These are phyloP conservation scores for Fusarium sp. DNA, from an alignment of 2,329 filamentous ascomycete species.

Conservation along the genomic window DNA sequence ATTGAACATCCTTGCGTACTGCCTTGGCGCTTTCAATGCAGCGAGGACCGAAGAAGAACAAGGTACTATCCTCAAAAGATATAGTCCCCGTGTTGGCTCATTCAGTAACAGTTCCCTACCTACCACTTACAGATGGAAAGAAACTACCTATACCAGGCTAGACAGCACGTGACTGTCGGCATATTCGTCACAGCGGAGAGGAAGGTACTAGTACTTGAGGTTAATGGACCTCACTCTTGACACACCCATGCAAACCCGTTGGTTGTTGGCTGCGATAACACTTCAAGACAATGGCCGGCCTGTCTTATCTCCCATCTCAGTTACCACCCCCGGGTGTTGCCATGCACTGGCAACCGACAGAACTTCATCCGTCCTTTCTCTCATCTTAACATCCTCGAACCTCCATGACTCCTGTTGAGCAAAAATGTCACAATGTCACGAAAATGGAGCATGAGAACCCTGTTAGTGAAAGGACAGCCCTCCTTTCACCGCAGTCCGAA, in stretches of 20 bases:
- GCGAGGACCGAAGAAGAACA: no score
- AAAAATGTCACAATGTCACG: neutral
- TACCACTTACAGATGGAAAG: neutral
- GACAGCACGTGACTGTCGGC: neutral
- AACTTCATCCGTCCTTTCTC: neutral
- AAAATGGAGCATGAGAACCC: neutral
- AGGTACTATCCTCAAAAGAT: no score
- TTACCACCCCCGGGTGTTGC: slow-evolving; percentile 1
- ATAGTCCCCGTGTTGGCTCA: no score
- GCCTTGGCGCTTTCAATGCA: no score
- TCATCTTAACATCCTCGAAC: neutral
- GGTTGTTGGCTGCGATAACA: slow-evolving; percentile 13
- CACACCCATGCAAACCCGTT: neutral
- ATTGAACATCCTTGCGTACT: no score
- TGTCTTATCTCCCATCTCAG: slow-evolving; percentile 11
- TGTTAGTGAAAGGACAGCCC: slow-evolving; percentile 1
- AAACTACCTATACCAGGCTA: neutral
- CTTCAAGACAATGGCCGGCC: neutral
- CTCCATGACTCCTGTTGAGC: neutral
- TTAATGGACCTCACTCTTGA: slow-evolving; percentile 9
- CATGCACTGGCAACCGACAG: neutral
- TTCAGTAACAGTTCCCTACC: no score
- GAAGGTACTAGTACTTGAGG: no score
- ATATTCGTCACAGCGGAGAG: neutral
- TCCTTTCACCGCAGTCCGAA: slow-evolving; percentile 4